Conservation (phyloP, 202 grass and related monocot genomes). For the Brachypodium distachyon region DNA sequence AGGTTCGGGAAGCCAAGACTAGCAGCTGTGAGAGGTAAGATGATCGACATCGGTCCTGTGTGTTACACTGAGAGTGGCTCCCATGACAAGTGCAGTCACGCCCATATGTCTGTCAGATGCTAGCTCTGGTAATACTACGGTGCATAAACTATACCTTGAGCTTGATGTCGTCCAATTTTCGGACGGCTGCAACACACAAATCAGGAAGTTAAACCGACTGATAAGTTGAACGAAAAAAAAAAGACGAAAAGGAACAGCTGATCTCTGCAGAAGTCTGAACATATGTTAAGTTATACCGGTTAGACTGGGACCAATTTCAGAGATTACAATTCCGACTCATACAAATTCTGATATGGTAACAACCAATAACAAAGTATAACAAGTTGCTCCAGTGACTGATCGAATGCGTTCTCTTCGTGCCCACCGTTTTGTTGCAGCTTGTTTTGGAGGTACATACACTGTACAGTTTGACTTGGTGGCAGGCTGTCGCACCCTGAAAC, state of each 20-base stretch:
- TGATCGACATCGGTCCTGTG: not conserved
- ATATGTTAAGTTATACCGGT: not conserved
- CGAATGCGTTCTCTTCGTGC: slow-evolving; percentile 19
- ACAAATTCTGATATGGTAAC: slow-evolving; percentile 14
- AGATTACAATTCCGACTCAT: not conserved
- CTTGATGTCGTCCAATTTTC: too few species aligned
- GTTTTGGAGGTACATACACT: slow-evolving; percentile 22
- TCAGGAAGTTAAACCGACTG: too few species aligned
- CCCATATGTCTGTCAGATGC: not conserved
- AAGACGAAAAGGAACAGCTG: not conserved
- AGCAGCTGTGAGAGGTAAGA: not conserved
- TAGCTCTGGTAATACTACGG: too few species aligned
- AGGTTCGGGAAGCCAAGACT: slow-evolving; percentile 22
- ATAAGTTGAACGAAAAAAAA: not conserved
- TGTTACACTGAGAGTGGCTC: not conserved
- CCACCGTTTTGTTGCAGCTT: slow-evolving; percentile 3
- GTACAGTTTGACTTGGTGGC: slow-evolving; percentile 8
- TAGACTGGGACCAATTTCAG: slow-evolving; percentile 17
- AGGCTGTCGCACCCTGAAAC: not conserved
- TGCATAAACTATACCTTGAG: too few species aligned
- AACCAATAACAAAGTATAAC: too few species aligned
- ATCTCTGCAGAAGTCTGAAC: slow-evolving; percentile 2
- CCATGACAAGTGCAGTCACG: not conserved
- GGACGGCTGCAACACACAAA: too few species aligned
- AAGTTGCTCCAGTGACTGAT: slow-evolving; percentile 16